Percentiles rank a stretch among this genome's conserved stretches.
These are phyloP conservation scores for Paulownia fortunei DNA, from an alignment of 257 asterid species.

Conservation along the genomic window DNA sequence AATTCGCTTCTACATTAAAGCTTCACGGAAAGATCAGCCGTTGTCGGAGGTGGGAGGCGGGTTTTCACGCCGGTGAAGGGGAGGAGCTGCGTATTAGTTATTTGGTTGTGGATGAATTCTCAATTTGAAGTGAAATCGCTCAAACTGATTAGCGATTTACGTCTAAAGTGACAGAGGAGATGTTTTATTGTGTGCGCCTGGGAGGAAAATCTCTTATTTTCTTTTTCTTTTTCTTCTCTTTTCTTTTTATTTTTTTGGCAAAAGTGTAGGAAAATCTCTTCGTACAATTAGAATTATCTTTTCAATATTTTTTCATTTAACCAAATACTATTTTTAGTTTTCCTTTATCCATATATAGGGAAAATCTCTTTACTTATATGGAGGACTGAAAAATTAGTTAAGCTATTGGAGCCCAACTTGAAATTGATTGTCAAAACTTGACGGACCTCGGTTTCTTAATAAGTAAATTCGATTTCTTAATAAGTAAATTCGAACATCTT, in stretches of 20 bases:
- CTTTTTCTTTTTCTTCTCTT: not conserved
- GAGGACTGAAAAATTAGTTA: not conserved
- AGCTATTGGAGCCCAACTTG: not conserved
- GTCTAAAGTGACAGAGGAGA: not conserved
- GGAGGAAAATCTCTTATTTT: not conserved
- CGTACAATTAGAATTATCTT: not conserved
- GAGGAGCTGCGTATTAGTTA: not conserved
- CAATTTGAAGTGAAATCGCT: not conserved
- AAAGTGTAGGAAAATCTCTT: no score
- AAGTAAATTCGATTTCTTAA: no score
- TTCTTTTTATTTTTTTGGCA: no score
- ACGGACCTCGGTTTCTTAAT: no score
- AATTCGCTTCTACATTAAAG: not conserved
- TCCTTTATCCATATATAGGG: not conserved
- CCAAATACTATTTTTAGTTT: not conserved
- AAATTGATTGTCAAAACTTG: no score
- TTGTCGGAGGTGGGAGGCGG: conserved; percentile 25
- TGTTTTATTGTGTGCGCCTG: not conserved
- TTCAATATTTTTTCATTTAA: not conserved
- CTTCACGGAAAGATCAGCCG: conserved; percentile 19
- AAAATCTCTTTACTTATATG: no score
- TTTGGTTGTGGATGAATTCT: not conserved
- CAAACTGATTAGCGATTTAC: not conserved
- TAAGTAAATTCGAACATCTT: no score
- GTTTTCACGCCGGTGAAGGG: conserved; percentile 12